These are phyloP conservation scores for Coemansia sp. DNA, from an alignment of 192 early-diverging fungal genomes.

Conservation along the genomic window DNA sequence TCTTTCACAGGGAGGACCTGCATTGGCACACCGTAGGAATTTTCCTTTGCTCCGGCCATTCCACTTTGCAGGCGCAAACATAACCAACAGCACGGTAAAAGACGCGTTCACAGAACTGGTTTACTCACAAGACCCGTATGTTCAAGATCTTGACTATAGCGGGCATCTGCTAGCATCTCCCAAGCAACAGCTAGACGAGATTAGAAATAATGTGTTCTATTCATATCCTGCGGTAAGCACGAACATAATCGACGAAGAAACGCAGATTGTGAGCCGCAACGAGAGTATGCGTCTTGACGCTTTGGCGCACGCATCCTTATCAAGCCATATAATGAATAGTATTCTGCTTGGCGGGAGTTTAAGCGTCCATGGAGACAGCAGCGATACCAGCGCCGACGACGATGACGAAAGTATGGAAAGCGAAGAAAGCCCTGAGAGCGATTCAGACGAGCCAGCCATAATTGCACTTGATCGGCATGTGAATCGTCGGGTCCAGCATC, in stretches of 20 bases:
- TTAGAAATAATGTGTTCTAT: background rate
- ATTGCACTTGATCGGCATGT: background rate
- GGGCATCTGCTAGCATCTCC: background rate
- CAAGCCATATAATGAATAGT: slow-evolving; percentile 27
- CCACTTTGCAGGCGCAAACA: slow-evolving; percentile 16
- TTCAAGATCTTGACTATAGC: slow-evolving; percentile 15
- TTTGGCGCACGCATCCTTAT: slow-evolving; percentile 24
- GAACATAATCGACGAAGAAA: slow-evolving; percentile 10
- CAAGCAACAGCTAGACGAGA: slow-evolving; percentile 1
- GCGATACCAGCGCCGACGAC: background rate
- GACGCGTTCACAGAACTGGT: slow-evolving; percentile 14
- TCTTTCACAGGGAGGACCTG: slow-evolving; percentile 47
- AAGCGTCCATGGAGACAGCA: slow-evolving; percentile 7
- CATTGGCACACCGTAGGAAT: slow-evolving; percentile 27
- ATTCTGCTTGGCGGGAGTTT: slow-evolving; percentile 19
- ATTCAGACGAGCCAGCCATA: background rate
- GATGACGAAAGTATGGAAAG: slow-evolving; percentile 10
- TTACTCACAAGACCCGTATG: slow-evolving; percentile 37
- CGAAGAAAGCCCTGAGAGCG: background rate
- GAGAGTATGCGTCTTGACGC: slow-evolving; percentile 28
- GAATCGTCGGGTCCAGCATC: background rate
- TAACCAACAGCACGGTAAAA: slow-evolving; percentile 5
- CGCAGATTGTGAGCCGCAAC: slow-evolving; percentile 19
- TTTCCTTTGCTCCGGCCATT: slow-evolving; percentile 25
- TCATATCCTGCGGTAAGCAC: slow-evolving; percentile 15